Evolutionary conservation across 768 basidiomycete species (phyloP).

Genomic region (Bullera alba): DNA sequence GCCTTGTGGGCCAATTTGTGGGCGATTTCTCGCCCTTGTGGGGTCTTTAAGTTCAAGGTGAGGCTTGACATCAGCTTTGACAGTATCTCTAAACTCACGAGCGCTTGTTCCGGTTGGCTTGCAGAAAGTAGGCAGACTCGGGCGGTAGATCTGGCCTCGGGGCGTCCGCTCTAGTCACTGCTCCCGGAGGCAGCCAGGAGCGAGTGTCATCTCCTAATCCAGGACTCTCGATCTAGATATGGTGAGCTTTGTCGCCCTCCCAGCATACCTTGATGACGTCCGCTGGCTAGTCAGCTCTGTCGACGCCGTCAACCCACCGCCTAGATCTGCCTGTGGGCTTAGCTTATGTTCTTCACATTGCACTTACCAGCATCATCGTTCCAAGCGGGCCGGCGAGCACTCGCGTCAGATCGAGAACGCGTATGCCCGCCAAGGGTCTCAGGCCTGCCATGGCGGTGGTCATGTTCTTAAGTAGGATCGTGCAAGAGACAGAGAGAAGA

Average conservation of each 20-base stretch:
- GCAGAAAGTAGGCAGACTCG: slow-evolving; percentile 88
- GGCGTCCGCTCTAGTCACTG: slow-evolving; percentile 34
- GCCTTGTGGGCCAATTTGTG: slow-evolving; percentile 63
- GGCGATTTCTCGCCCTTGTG: slow-evolving; percentile 69
- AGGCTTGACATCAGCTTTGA: slow-evolving; percentile 42
- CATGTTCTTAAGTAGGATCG: too few species aligned
- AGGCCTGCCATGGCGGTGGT: too few species aligned
- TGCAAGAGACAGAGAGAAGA: too few species aligned
- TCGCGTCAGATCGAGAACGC: slow-evolving; percentile 80
- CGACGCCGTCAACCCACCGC: slow-evolving; percentile 17
- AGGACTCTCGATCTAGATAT: slow-evolving; percentile 37
- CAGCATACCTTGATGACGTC: slow-evolving; percentile 91
- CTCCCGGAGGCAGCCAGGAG: slow-evolving; percentile 39
- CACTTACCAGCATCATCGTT: slow-evolving; percentile 76
- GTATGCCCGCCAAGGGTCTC: slow-evolving; percentile 65
- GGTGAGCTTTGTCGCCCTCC: not conserved
- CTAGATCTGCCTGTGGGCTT: slow-evolving; percentile 29
- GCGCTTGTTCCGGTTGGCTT: slow-evolving; percentile 59
- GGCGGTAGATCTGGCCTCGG: slow-evolving; percentile 58
- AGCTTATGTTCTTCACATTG: not conserved
- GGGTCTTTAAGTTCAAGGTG: slow-evolving; percentile 77
- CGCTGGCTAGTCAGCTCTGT: slow-evolving; percentile 48
- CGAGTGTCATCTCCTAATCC: slow-evolving; percentile 78
- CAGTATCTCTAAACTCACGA: slow-evolving; percentile 18
- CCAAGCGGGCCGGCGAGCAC: slow-evolving; percentile 85